Percentiles rank a stretch among this genome's conserved stretches.
Evolutionary conservation across 2,329 filamentous ascomycete species (phyloP).

Genomic region (Graphilbum fragrans): DNA sequence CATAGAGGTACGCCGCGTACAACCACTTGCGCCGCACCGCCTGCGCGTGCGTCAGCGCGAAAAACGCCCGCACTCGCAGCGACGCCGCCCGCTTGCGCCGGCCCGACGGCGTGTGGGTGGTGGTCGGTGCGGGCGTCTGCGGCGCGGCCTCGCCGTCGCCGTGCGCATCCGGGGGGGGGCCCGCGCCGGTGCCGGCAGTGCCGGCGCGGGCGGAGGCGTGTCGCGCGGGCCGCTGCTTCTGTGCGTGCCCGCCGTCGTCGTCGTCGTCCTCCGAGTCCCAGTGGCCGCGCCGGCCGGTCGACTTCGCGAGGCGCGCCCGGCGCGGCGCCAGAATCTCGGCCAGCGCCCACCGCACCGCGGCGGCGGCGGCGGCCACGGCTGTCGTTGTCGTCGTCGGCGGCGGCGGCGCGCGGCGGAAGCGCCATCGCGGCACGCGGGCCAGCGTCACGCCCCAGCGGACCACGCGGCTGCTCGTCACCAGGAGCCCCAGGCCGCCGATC

Average conservation of each 20-base stretch:
- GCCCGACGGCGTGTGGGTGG: conserved; percentile 47
- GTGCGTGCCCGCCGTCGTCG: not conserved
- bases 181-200: not conserved
- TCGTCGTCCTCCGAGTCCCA: conserved; percentile 15
- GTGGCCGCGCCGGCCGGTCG: conserved; percentile 7
- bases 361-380: conserved; percentile 27
- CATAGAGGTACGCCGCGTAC: conserved; percentile 72
- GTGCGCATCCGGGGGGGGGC: not conserved
- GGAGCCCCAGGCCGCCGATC: conserved; percentile 66
- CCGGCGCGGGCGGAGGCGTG: not conserved
- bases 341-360: conserved; percentile 15
- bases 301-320: conserved; percentile 20
- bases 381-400: conserved; percentile 17
- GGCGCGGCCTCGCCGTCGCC: not conserved
- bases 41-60: conserved; percentile 69
- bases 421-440: conserved; percentile 83
- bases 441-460: conserved; percentile 76
- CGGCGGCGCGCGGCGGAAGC: conserved; percentile 50
- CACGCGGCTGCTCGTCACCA: conserved; percentile 60
- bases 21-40: conserved; percentile 67
- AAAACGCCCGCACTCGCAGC: conserved; percentile 56
- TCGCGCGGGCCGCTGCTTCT: not conserved
- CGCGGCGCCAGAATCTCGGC: conserved; percentile 19
- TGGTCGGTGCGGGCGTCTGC: conserved; percentile 14
- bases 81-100: conserved; percentile 55